Evolutionary conservation across 2,329 filamentous ascomycete genomes (phyloP).

Genomic region (Cytospora piceicola): DNA sequence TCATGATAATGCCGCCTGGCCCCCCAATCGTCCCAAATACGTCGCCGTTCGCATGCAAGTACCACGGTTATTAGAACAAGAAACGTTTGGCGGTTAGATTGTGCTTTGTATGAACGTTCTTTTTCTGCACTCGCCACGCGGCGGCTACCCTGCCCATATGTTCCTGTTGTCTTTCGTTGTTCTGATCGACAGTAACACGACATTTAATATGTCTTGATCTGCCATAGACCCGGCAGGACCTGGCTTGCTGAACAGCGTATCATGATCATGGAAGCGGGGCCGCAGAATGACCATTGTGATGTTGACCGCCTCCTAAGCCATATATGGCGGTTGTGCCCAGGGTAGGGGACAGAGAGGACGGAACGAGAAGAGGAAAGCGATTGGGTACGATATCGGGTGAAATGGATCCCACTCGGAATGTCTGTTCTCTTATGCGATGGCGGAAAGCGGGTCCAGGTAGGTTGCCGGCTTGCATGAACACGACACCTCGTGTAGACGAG

Average conservation of each 20-base stretch:
- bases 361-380: not conserved
- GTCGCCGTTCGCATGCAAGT: not conserved
- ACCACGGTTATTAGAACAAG: not conserved
- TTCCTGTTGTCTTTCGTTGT: not conserved
- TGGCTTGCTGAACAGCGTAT: not conserved
- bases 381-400: not conserved
- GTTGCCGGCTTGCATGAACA: slow-evolving; percentile 10
- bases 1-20: not conserved
- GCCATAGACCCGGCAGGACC: not conserved
- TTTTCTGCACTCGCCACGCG: not conserved
- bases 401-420: not conserved
- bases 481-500: slow-evolving; percentile 16
- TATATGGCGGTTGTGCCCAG: not conserved
- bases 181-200: not conserved
- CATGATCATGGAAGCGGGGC: not conserved
- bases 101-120: not conserved
- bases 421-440: not conserved
- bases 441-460: not conserved
- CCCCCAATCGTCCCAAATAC: not conserved
- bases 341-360: not conserved
- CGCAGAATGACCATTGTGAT: not conserved
- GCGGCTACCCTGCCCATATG: not conserved
- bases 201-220: not conserved
- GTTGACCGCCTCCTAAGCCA: not conserved
- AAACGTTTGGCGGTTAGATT: not conserved